Conservation (phyloP, 257 asterid genomes). For the Penstemon davidsonii region DNA sequence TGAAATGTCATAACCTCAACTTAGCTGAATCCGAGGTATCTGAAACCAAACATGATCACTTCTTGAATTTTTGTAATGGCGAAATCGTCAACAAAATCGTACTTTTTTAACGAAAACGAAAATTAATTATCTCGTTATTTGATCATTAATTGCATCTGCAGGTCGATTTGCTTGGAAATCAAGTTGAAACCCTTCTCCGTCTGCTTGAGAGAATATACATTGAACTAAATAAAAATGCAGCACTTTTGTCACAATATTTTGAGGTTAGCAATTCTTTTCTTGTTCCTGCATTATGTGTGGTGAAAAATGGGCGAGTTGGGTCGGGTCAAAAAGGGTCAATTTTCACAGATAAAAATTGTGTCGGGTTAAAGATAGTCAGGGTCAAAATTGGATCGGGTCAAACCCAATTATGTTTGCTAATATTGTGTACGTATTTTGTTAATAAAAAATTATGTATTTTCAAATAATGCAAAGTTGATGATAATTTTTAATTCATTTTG, state of each 20-base stretch:
- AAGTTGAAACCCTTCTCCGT: conserved; percentile 56
- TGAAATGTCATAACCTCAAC: conserved; percentile 58
- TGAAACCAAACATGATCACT: not conserved
- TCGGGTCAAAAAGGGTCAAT: not conserved
- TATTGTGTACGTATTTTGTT: too few relatives aligned
- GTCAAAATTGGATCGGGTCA: too few relatives aligned
- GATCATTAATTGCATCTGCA: conserved; percentile 18
- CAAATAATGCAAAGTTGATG: too few relatives aligned
- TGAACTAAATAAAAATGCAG: conserved; percentile 46
- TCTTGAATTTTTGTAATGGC: not conserved
- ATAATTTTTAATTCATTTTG: not conserved
- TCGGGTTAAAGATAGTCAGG: too few relatives aligned
- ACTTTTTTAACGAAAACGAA: too few relatives aligned
- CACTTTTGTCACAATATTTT: conserved; percentile 42
- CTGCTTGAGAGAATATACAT: conserved; percentile 57
- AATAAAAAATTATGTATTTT: too few relatives aligned
- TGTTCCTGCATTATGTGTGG: not conserved
- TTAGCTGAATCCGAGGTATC: conserved; percentile 82
- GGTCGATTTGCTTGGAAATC: conserved; percentile 88
- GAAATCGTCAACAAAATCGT: too few relatives aligned
- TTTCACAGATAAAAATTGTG: too few relatives aligned
- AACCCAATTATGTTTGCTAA: too few relatives aligned
- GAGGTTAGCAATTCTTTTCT: conserved; percentile 37
- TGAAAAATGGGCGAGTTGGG: not conserved
- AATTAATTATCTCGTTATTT: not conserved